These are phyloP conservation scores for Truncatella angustata DNA, from an alignment of 2,329 filamentous ascomycete genomes.

Conservation along the genomic window DNA sequence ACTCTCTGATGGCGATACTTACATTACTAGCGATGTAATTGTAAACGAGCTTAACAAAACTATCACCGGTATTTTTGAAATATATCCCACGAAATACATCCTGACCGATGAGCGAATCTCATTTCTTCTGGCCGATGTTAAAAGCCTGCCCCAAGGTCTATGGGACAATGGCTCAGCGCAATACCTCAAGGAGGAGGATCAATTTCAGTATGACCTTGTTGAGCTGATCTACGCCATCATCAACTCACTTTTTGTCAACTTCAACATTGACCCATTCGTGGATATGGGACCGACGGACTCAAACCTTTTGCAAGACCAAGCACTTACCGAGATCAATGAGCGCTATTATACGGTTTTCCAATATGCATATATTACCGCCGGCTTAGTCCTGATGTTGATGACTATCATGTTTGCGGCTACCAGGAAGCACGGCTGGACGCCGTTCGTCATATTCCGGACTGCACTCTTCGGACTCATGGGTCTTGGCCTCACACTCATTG, in stretches of 20 bases:
- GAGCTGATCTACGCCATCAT: conserved; percentile 10
- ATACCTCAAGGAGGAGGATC: background rate
- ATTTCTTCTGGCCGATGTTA: conserved; percentile 2
- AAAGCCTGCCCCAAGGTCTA: background rate
- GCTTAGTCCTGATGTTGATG: conserved; percentile 21
- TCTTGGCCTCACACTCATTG: conserved; percentile 19
- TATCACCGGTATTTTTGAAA: background rate
- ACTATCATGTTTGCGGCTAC: conserved; percentile 19
- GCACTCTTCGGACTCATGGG: conserved; percentile 19
- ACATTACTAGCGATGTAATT: conserved; percentile 10
- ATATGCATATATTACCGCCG: conserved; percentile 14
- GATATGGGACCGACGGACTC: background rate
- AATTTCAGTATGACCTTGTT: conserved; percentile 1
- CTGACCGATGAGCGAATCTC: background rate
- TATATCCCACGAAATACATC: background rate
- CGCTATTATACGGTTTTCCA: conserved; percentile 1
- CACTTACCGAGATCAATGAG: background rate
- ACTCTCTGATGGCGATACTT: background rate
- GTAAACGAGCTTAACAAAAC: conserved; percentile 5
- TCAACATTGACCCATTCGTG: conserved; percentile 10
- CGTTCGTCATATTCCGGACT: conserved; percentile 22
- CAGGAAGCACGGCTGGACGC: conserved; percentile 15
- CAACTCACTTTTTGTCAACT: conserved; percentile 12
- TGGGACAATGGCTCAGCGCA: conserved; percentile 4
- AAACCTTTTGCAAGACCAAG: background rate